Evolutionary conservation across 305 asterid species (phyloP).

Genomic region (Fraxinus ornus): DNA sequence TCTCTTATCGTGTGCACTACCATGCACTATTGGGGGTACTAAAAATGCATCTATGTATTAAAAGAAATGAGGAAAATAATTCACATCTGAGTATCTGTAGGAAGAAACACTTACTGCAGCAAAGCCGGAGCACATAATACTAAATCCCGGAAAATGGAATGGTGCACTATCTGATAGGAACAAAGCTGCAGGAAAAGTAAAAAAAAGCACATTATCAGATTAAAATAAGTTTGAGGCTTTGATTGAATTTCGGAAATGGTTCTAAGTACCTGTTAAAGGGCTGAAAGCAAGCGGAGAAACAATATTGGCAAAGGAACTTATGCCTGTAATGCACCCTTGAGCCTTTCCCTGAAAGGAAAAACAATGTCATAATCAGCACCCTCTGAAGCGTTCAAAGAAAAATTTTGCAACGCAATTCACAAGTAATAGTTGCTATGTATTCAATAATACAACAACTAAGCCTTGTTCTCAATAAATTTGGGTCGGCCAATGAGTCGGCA

Average conservation of each 20-base stretch:
- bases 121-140: conserved; percentile 72
- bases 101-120: conserved; percentile 53
- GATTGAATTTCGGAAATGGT: neutral
- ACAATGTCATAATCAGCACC: neutral
- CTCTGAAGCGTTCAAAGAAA: neutral
- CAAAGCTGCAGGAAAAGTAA: conserved; percentile 42
- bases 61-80: neutral
- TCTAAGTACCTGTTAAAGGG: conserved; percentile 68
- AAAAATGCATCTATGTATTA: neutral
- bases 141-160: conserved; percentile 86
- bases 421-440: neutral
- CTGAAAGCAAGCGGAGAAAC: conserved; percentile 82
- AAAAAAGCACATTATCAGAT: neutral
- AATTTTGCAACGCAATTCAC: neutral
- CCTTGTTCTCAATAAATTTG: neutral
- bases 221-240: conserved; percentile 3
- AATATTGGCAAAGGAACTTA: conserved; percentile 64
- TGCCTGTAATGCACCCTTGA: conserved; percentile 93
- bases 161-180: conserved; percentile 79
- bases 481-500: neutral
- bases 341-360: conserved; percentile 62
- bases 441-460: neutral
- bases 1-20: neutral
- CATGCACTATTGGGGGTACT: neutral
- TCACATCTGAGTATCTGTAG: neutral